Percentiles rank a stretch among this genome's conserved stretches.
Conservation (phyloP, 306 rosid species). For the Oemleria cerasiformis region DNA sequence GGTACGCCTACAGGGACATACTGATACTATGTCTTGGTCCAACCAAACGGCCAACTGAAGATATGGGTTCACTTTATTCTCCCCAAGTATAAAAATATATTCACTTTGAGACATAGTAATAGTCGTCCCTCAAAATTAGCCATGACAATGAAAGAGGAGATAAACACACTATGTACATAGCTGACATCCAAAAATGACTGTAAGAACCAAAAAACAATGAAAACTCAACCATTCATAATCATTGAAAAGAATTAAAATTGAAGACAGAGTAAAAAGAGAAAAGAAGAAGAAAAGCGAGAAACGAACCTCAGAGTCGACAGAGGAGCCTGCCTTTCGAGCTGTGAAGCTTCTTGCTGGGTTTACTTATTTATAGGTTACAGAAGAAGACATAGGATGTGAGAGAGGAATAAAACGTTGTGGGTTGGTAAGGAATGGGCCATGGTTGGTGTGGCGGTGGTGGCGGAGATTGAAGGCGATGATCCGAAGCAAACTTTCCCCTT, state of each 20-base stretch:
- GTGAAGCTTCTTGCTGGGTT: background rate
- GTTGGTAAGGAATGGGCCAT: constrained; percentile 7
- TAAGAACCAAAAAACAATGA: background rate
- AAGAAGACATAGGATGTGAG: background rate
- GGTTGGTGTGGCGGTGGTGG: constrained; percentile 16
- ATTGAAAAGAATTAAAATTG: background rate
- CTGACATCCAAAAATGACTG: background rate
- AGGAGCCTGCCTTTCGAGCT: constrained; percentile 10
- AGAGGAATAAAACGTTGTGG: background rate
- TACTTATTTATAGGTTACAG: background rate
- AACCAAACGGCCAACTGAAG: background rate
- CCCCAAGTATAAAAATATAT: background rate
- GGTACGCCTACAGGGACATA: background rate
- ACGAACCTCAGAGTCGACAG: constrained; percentile 9
- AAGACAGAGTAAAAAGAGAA: background rate
- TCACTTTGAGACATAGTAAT: background rate
- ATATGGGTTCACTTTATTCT: constrained; percentile 1
- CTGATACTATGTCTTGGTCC: background rate
- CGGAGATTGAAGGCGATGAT: background rate
- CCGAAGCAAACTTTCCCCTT: background rate
- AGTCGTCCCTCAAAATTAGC: background rate
- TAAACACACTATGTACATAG: background rate
- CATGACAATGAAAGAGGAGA: background rate
- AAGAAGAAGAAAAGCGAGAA: background rate
- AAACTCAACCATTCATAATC: background rate